Evolutionary conservation across 257 asterid genomes (phyloP).

Genomic region (Solanum pennellii): DNA sequence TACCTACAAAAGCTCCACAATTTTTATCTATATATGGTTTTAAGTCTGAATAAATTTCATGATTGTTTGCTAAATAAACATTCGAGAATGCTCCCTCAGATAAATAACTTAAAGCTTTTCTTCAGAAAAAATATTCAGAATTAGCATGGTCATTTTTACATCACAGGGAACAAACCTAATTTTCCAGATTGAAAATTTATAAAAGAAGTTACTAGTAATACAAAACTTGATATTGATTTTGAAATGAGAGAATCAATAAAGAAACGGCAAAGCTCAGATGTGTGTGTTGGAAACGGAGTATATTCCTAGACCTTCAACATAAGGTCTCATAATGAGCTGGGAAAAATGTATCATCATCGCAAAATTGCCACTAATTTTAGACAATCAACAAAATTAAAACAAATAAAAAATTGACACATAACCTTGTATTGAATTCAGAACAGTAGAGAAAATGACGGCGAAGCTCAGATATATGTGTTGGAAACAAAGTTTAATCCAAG

Average conservation of each 20-base stretch:
- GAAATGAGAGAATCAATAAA: neutral
- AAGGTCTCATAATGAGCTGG: conserved; percentile 61
- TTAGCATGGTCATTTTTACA: conserved; percentile 14
- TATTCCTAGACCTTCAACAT: conserved; percentile 17
- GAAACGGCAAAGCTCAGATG: conserved; percentile 2
- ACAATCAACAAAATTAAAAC: neutral
- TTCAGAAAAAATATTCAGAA: conserved; percentile 5
- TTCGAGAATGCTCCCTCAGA: neutral
- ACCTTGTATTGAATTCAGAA: too few relatives aligned
- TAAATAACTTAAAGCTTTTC: neutral
- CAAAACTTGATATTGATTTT: neutral
- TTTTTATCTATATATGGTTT: too few relatives aligned
- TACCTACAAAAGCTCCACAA: too few relatives aligned
- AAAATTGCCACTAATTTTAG: neutral
- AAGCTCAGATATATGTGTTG: neutral
- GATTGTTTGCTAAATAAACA: neutral
- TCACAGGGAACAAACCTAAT: conserved; percentile 6
- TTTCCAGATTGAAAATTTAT: neutral
- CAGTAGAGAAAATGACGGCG: too few relatives aligned
- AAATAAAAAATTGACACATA: neutral
- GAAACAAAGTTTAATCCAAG: neutral
- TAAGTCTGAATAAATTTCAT: neutral
- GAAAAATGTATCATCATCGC: conserved; percentile 38
- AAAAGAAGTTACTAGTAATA: neutral
- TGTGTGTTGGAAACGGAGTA: conserved; percentile 12